Evolutionary conservation across 257 asterid genomes (phyloP).

Genomic region (Solanum medicagineum): DNA sequence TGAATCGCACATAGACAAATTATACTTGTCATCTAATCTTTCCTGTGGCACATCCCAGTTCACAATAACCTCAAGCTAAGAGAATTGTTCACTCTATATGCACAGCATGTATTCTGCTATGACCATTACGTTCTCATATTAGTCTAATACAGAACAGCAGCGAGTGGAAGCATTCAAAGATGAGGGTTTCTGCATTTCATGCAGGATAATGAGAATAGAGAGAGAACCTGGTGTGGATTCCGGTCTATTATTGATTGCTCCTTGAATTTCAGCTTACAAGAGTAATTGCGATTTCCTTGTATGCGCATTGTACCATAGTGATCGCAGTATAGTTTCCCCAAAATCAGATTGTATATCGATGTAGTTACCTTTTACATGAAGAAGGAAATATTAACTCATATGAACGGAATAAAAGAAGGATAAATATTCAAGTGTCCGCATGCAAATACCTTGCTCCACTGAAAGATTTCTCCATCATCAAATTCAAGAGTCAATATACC

Average conservation of each 20-base stretch:
- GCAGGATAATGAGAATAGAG: not conserved
- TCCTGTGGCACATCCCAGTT: not conserved
- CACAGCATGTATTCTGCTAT: not conserved
- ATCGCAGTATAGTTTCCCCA: constrained; percentile 89
- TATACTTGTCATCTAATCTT: not conserved
- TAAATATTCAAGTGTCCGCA: not conserved
- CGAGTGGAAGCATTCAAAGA: not conserved
- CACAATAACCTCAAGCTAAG: not conserved
- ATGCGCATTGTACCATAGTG: constrained; percentile 95
- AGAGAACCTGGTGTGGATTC: constrained; percentile 89
- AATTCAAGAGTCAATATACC: constrained; percentile 80
- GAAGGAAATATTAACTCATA: not conserved
- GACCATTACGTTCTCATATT: not conserved
- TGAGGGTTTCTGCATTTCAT: not conserved
- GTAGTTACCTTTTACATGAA: constrained; percentile 60
- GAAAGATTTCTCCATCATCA: constrained; percentile 94
- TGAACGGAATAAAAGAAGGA: not conserved
- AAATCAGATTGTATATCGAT: constrained; percentile 92
- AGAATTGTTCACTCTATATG: not conserved
- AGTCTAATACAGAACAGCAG: not conserved
- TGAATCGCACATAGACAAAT: not conserved
- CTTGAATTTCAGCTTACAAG: constrained; percentile 92
- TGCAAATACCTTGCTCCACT: constrained; percentile 79
- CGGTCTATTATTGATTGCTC: constrained; percentile 95
- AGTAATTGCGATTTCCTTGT: constrained; percentile 62